These are phyloP conservation scores for Clarireedia monteithiana DNA, from an alignment of 2,329 filamentous ascomycete genomes.

Conservation along the genomic window DNA sequence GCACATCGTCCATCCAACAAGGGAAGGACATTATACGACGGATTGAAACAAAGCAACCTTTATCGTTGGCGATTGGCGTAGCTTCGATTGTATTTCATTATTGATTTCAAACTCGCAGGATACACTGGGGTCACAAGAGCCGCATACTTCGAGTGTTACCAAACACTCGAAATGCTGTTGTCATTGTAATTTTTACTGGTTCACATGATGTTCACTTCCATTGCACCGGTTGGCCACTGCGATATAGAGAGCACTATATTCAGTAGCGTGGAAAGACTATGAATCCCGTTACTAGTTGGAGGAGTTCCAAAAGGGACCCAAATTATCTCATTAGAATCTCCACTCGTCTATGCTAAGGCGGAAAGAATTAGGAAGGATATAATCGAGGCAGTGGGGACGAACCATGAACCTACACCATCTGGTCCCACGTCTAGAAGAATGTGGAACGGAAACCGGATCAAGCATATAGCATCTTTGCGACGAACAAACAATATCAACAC, in stretches of 20 bases:
- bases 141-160: background rate
- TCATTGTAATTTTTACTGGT: background rate
- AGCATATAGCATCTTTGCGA: background rate
- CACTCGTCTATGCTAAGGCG: background rate
- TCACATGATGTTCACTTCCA: background rate
- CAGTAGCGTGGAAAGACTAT: background rate
- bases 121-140: background rate
- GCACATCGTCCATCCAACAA: background rate
- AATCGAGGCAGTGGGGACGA: background rate
- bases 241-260: background rate
- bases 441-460: background rate
- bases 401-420: background rate
- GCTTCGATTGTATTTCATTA: background rate
- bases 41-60: background rate
- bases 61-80: conserved; percentile 4
- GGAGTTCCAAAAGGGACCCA: background rate
- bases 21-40: background rate
- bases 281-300: background rate
- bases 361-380: background rate
- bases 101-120: background rate
- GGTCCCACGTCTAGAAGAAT: background rate
- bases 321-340: background rate
- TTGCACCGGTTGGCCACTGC: background rate
- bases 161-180: background rate
- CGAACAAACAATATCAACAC: conserved; percentile 5